Evolutionary conservation across 1,284 basidiomycete species (phyloP), one percentile per base, ranked within the genome.

Genomic region (Marasmius fiardii): DNA sequence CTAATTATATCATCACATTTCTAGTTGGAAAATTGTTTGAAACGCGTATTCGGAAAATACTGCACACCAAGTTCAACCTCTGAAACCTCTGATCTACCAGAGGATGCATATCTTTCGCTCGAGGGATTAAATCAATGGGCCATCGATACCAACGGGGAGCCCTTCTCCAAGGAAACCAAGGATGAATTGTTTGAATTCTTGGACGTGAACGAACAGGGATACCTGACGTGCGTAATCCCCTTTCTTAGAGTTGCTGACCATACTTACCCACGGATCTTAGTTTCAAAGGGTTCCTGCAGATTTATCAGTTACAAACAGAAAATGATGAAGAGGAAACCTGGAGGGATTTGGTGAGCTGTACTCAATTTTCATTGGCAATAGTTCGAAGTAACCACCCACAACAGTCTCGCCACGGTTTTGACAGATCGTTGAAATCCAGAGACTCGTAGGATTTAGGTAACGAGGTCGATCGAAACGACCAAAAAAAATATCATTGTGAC

Each of bases 311-410:
- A 26, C 89, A 92, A 67, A 90, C 88, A 1, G 86, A 89, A 64
- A 89, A 84, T 60, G 89, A 91, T 59, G 86, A 89, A 64, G 86
- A 86, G 66, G 89, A 92, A 70, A 91, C 89, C 8, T 91, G 88
- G 88, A 76, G 79, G 67, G 89, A 91, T 73, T 71, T 91, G 61
- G 87, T 89, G 64, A 63, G 81, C 66, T 55, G 53, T 33, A 39
- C 16, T 28, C 47, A 21, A 31, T 51, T 43, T 48, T 16, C 39
- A 55, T 51, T 18, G 23, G 44, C 39, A 18, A 18, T n/a, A n/a
- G n/a, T 37, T 20, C 48, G 20, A 18, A n/a, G 24, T 41, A 48
- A 31, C 55, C 37, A 43, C 58, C 14, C 10, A 44, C 65, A 90
- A 44, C 65, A 90, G 88, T 81, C 82, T 51, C 83, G 75, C 49